A percentile compares a stretch with the other conserved stretches of the same genome.
phyloP scores from a whole-genome alignment of 2,329 filamentous ascomycete species.

The Verticillium longisporum region DNA sequence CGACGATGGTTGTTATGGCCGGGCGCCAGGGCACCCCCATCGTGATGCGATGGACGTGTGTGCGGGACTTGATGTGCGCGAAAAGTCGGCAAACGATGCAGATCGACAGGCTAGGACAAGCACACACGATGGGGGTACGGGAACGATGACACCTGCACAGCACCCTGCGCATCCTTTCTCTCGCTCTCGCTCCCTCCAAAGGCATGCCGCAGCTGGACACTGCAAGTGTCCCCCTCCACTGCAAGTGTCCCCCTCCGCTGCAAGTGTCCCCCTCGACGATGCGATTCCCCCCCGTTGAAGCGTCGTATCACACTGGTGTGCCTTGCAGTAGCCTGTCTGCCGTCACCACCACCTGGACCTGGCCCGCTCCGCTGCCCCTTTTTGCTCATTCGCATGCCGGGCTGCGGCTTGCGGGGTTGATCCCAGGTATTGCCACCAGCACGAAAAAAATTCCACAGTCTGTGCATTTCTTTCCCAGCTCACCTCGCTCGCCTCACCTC shows the following conservation, averaged over 20 bases:
- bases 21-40: conserved; percentile 1
- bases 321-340: conserved; percentile 2
- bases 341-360: not conserved
- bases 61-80: conserved; percentile 3
- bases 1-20: not conserved
- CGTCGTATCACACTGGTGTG: conserved; percentile 1
- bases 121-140: not conserved
- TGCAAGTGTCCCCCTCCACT: no score
- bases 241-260: no score
- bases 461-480: conserved; percentile 3
- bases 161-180: no score
- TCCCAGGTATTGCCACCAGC: conserved; percentile 10
- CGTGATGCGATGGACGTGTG: conserved; percentile 4
- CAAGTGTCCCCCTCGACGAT: not conserved
- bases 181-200: not conserved
- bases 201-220: not conserved
- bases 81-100: not conserved
- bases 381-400: conserved; percentile 9
- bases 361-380: not conserved
- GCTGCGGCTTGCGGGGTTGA: conserved; percentile 1
- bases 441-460: conserved; percentile 8
- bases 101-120: not conserved
- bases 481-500: conserved; percentile 3
- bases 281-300: not conserved
- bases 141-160: not conserved